A percentile compares a stretch with the other conserved stretches of the same genome.
Evolutionary conservation across 148 eudicot genomes (phyloP).

Genomic region (Rhododendron ovatum): DNA sequence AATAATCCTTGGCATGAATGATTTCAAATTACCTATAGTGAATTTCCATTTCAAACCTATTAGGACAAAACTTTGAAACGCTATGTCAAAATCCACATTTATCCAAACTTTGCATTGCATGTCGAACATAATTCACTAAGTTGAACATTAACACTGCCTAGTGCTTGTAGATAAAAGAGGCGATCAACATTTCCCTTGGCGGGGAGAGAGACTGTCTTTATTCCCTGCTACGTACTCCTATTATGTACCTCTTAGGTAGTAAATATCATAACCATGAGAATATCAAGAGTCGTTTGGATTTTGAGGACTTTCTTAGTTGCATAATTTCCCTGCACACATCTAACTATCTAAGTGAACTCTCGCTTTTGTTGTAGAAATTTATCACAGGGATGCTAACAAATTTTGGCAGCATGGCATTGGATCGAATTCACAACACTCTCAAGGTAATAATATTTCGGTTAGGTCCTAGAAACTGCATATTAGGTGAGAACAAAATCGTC

Average conservation of each 20-base stretch:
- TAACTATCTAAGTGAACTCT: constrained; percentile 12
- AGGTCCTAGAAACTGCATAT: neutral
- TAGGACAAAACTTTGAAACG: neutral
- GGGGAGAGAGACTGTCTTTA: neutral
- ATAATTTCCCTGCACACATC: neutral
- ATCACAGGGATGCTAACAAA: constrained; percentile 95
- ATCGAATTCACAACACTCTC: constrained; percentile 86
- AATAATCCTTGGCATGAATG: neutral
- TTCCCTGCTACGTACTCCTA: neutral
- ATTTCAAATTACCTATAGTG: neutral
- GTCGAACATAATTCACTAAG: neutral
- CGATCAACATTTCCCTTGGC: neutral
- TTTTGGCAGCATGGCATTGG: constrained; percentile 92
- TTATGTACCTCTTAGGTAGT: neutral
- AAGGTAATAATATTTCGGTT: constrained; percentile 46
- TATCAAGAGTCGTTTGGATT: neutral
- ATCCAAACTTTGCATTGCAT: neutral
- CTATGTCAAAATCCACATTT: neutral
- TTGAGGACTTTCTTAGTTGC: neutral
- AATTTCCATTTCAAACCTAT: neutral
- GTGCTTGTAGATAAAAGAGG: neutral
- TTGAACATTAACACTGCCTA: neutral
- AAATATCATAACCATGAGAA: neutral
- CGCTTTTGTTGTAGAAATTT: constrained; percentile 66
- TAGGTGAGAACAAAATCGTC: neutral